Conservation (phyloP, 805 yeast species). For the Pichia occidentalis region DNA sequence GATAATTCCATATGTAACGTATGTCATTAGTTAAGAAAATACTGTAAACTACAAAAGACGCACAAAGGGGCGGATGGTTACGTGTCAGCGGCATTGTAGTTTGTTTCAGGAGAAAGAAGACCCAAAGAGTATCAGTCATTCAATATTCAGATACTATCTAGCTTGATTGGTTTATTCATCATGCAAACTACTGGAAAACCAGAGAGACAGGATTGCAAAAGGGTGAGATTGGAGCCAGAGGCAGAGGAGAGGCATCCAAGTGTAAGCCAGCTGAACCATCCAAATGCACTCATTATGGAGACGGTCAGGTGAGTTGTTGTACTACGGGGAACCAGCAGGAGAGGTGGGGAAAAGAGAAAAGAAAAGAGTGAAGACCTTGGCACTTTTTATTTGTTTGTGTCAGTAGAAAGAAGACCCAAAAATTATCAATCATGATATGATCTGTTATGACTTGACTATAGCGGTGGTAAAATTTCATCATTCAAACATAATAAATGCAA, state of each 20-base stretch:
- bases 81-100: not conserved
- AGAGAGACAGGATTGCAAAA: not conserved
- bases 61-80: not conserved
- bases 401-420: constrained; percentile 34
- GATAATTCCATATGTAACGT: no score
- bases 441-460: constrained; percentile 36
- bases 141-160: constrained; percentile 38
- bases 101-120: constrained; percentile 33
- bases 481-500: no score
- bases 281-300: no score
- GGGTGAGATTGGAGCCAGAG: not conserved
- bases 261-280: no score
- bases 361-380: not conserved
- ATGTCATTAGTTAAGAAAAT: not conserved
- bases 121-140: constrained; percentile 33
- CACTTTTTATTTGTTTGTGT: constrained; percentile 6
- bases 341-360: not conserved
- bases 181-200: constrained; percentile 13
- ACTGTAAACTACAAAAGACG: not conserved
- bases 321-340: no score
- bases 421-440: constrained; percentile 28
- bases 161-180: constrained; percentile 34
- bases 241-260: not conserved
- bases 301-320: no score
- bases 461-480: constrained; percentile 27